A percentile compares a stretch with the other conserved stretches of the same genome.
Conservation (phyloP, 495 filamentous ascomycete species). For the Platismatia glauca region DNA sequence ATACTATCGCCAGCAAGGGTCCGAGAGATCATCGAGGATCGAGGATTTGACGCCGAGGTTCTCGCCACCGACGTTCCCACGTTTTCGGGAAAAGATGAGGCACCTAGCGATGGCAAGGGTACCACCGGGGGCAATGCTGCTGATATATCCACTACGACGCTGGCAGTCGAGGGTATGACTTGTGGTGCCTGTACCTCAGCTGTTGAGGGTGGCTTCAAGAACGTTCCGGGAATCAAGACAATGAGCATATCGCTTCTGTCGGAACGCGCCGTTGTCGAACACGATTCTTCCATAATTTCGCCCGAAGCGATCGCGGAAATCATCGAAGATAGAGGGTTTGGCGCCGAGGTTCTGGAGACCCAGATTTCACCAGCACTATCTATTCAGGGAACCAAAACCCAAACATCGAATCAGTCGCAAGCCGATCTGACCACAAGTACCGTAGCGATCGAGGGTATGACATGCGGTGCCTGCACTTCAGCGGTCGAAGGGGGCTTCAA, state of each 20-base stretch:
- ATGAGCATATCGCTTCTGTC: conserved; percentile 81
- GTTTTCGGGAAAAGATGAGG: conserved; percentile 27
- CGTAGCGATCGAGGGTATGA: conserved; percentile 87
- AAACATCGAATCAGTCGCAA: conserved; percentile 31
- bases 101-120: conserved; percentile 17
- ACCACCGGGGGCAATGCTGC: conserved; percentile 26
- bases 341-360: conserved; percentile 62
- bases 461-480: conserved; percentile 89
- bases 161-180: conserved; percentile 95
- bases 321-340: conserved; percentile 89
- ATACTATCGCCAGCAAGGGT: conserved; percentile 63
- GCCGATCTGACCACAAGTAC: conserved; percentile 56
- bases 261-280: conserved; percentile 62
- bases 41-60: conserved; percentile 92
- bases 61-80: conserved; percentile 65
- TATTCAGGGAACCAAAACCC: conserved; percentile 28
- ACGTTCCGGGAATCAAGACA: conserved; percentile 62
- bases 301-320: conserved; percentile 72
- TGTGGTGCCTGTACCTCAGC: conserved; percentile 92
- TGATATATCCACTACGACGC: conserved; percentile 57
- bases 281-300: conserved; percentile 56
- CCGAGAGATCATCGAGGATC: conserved; percentile 80
- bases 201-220: conserved; percentile 70
- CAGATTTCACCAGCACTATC: conserved; percentile 21
- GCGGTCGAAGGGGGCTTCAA: conserved; percentile 80